Evolutionary conservation across 75 land plant genomes (phyloP), one percentile per base, ranked within the genome.

Genomic region (Isoetes taiwanensis): DNA sequence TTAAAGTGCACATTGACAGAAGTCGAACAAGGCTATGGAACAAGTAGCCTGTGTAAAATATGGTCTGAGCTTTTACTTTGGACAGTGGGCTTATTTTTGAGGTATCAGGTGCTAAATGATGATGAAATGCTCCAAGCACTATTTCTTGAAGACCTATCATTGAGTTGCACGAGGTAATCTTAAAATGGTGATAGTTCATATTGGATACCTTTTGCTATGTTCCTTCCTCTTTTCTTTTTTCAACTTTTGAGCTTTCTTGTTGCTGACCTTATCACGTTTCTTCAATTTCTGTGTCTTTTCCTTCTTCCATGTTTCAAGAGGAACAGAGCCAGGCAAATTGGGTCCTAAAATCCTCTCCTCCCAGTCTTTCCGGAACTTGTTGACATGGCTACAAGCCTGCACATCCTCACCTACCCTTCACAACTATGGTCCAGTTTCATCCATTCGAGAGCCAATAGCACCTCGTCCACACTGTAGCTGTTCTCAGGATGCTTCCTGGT

Each of bases 381-480:
- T 37, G 11, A 9, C 38, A 14, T 9, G 11, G 14, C 38, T 23
- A 19, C 50, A 4, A 23, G 25, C 50, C 8, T 23, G 16, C 23
- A 19, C 50, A 23, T 46, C 50, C 12, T 6, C 16, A 23, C n/a
- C 50, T 16, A 6, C 12, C 16, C 50, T 6, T 46, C 50, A 4
- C n/a, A 19, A 3, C 50, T 46, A 46, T n/a, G 50, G 50, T 5
- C 50, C 50, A 46, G 50, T 46, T 6, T 46, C 50, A 19, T 46
- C 50, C 50, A 46, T 46, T 16, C 50, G 50, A 6, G 50, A 46
- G 16, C 50, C 50, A 46, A 46, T 23, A 6, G 50, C 5, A 4
- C 50, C 50, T 23, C 50, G 16, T 23, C 50, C 50, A 6, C 50
- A 23, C 23, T 46, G 16, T 5, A 46, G 16, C 50, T 23, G 14